Evolutionary conservation across 768 basidiomycete species (phyloP), one percentile per base, ranked within the genome.

Genomic region (Agrocybe chaxingu): DNA sequence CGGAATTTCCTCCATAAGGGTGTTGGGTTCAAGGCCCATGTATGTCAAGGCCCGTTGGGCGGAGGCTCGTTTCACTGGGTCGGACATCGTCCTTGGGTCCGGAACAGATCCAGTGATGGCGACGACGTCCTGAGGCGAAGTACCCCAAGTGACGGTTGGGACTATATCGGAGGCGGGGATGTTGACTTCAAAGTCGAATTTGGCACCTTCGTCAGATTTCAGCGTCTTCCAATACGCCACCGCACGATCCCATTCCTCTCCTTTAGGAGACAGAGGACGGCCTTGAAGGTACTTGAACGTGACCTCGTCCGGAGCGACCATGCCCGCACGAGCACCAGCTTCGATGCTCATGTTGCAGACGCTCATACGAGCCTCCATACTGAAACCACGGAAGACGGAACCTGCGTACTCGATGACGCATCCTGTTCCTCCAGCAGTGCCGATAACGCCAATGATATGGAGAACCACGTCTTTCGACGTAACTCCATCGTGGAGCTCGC

Each of bases 271-370:
- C 44, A 95, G 75, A 38, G 92, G 92, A 41, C 91, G 84, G 43
- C 84, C 80, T 50, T 79, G 80, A 54, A 95, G 84, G 67, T 95
- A 95, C 30, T 79, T 76, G 62, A 94, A 92, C 8, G 92, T 95
- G 52, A 85, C 73, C 24, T 93, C 86, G 63, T 95, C 92, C 1
- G 92, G 92, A 12, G 90, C 92, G 50, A 95, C 79, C 91, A 95
- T 92, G 45, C 92, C 92, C 8, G 92, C 92, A 60, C 92, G 82
- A 58, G 92, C 92, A 60, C 92, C 92, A 49, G 85, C 92, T 67
- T 95, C 92, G 62, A 95, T 94, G 52, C 91, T 93, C 92, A 95
- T 94, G 71, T 95, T 95, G 72, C 92, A 93, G 54, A 85, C 84
- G 60, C 85, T 89, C 88, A 89, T 92, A 44, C 92, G 83, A 35